Base-by-base conservation (phyloP, 345 rosid species). In the Lepidium didymum region DNA sequence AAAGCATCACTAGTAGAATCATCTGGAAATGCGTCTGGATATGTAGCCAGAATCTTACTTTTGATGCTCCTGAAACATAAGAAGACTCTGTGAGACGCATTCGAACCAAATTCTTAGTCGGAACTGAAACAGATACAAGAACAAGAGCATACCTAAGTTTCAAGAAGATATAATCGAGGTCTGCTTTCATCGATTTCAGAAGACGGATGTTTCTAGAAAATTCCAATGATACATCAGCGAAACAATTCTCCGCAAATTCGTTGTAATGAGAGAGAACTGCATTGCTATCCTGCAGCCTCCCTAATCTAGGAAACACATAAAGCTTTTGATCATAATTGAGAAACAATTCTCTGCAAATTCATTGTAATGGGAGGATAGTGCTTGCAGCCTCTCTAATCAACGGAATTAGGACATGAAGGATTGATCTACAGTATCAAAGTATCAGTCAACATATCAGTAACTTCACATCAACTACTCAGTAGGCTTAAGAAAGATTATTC, bases 251-350 rank as follows among this genome's bases (percentile, higher is more conserved):
- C 1, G 95, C 88, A 67, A 81, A 89, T 44, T 91, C 91, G 14
- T 89, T 94, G 71, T 89, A 91, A 78, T 94, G 97, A 18, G 95
- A 77, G 29, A 94, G 81, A 38, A 94, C 99, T 0, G 97, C 95
- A 37, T 87, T 89, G 81, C 96, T 94, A 68, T 94, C 99, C 75
- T 94, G 99, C 73, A 91, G 68, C 79, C 99, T 88, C 67, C 99
- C 99, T 75, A 91, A 74, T 77, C 99, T 94, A 82, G 55, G 64
- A 78, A 51, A 75, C 35, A 2, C 35, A 68, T 27, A 7, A 14
- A 70, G 0, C 10, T 3, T 35, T 46, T 21, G 7, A 50, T 61
- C 69, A 51, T 25, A 25, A 25, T 25, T 25, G 27, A 25, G 27
- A 25, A 25, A 25, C 27, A 25, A 25, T 25, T 25, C 3, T 25